These are phyloP conservation scores for Rhododendron mucronatum DNA, from an alignment of 148 eudicot species.

Conservation along the genomic window DNA sequence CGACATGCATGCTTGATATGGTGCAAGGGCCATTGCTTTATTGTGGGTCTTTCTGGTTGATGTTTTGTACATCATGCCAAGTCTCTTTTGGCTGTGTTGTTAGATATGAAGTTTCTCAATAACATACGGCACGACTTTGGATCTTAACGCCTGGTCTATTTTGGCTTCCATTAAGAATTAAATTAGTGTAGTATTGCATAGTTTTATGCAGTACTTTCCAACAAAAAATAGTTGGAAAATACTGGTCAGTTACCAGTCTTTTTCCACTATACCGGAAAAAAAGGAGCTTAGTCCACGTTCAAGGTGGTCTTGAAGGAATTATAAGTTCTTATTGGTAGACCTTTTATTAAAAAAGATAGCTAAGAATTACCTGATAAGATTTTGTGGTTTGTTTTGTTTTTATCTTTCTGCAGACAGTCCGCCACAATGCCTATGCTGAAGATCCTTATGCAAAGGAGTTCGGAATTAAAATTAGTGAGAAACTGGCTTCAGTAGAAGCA, in stretches of 20 bases:
- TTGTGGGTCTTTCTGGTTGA: not conserved
- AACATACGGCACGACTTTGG: too few relatives aligned
- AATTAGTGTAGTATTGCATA: not conserved
- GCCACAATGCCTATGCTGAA: conserved; percentile 59
- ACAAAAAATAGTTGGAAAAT: not conserved
- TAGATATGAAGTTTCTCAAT: not conserved
- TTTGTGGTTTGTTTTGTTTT: not conserved
- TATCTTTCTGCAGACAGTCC: conserved; percentile 57
- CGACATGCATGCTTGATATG: not conserved
- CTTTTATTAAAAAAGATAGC: not conserved
- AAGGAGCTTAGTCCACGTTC: not conserved
- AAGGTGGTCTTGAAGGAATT: not conserved
- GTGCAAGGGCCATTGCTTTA: not conserved
- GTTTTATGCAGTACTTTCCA: not conserved
- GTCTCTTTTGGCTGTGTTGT: not conserved
- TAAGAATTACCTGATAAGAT: not conserved
- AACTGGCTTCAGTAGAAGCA: conserved; percentile 70
- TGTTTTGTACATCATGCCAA: not conserved
- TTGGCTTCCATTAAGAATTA: not conserved
- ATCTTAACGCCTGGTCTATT: not conserved
- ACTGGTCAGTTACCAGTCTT: not conserved
- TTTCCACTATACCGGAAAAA: not conserved
- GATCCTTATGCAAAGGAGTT: conserved; percentile 79
- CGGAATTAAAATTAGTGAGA: conserved; percentile 69
- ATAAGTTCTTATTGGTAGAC: not conserved